A percentile compares a stretch with the other conserved stretches of the same genome.
Evolutionary conservation across 306 rosid genomes (phyloP).

Genomic region (Castanea sativa): DNA sequence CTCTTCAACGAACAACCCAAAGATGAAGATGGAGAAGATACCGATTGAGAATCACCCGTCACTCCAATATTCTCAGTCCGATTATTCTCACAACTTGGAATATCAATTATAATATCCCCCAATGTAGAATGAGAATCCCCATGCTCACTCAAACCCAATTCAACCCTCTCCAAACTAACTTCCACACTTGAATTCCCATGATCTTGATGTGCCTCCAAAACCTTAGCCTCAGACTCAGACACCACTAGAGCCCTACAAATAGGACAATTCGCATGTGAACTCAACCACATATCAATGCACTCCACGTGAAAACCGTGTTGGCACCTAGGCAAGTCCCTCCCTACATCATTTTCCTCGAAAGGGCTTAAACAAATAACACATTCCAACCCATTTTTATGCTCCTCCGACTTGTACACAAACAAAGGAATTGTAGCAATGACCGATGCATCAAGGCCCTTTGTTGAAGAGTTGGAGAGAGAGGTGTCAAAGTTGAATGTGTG

Average conservation of each 20-base stretch:
- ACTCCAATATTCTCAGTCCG: not conserved
- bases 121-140: slow-evolving; percentile 24
- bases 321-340: slow-evolving; percentile 66
- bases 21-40: slow-evolving; percentile 40
- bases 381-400: slow-evolving; percentile 29
- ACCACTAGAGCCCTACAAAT: slow-evolving; percentile 67
- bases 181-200: not conserved
- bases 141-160: slow-evolving; percentile 1
- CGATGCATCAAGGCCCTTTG: slow-evolving; percentile 69
- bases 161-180: not conserved
- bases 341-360: slow-evolving; percentile 65
- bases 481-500: slow-evolving; percentile 44
- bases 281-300: slow-evolving; percentile 92
- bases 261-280: slow-evolving; percentile 76
- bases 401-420: slow-evolving; percentile 42
- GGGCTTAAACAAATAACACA: slow-evolving; percentile 79
- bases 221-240: not conserved
- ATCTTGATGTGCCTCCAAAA: not conserved
- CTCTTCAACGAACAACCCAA: slow-evolving; percentile 68
- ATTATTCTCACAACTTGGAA: slow-evolving; percentile 31
- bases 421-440: slow-evolving; percentile 58
- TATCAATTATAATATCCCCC: slow-evolving; percentile 38
- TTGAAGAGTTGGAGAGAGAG: slow-evolving; percentile 25
- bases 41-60: slow-evolving; percentile 19
- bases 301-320: slow-evolving; percentile 76